Evolutionary conservation across 1,284 basidiomycete genomes (phyloP), one percentile per base, ranked within the genome.

Genomic region (Leccinum brunneo-olivaceum): DNA sequence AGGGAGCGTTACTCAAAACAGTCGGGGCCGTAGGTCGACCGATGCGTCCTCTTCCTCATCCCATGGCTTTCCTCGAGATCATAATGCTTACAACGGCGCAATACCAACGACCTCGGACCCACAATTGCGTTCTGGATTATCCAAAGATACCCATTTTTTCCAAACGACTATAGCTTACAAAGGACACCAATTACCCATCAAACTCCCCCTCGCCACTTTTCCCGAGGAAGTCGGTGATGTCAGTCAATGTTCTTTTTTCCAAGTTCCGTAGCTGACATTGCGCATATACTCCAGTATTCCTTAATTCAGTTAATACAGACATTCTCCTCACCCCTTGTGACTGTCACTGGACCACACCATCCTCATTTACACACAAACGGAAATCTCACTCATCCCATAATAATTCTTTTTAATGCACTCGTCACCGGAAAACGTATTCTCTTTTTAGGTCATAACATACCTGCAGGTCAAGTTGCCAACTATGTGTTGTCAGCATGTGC

Each of bases 171-270:
- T 94, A 44, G 76, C 73, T 21, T 96, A 92, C 65, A 82, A 81
- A 60, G 74, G 80, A 48, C 79, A 90, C 49, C 76, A 78, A 16
- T 65, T 94, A 25, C 91, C 91, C 9, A 90, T 95, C 56, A 83
- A 89, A 55, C 79, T 95, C 58, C 92, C 92, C 2, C 68, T 94
- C 42, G 77, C 81, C 11, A 86, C 84, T 1, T 94, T 94, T 59
- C 75, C 87, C 0, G 90, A 95, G 61, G 94, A 98, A 72, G 90
- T 98, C 43, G 94, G 94, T 43, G 94, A 97, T 63, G 92, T 94
- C 58, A 63, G 84, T 72, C 60, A 37, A 19, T 6, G 25, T 15
- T 11, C 21, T 11, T 12, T 20, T 8, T 7, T 37, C 36, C 43
- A 6, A 4, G 6, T 37, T 24, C 8, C 15, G n/a, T 24, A 16